Percentiles rank a stretch among this genome's conserved stretches.
These are phyloP conservation scores for Carallia pectinifolia DNA, from an alignment of 345 rosid species.

Conservation along the genomic window DNA sequence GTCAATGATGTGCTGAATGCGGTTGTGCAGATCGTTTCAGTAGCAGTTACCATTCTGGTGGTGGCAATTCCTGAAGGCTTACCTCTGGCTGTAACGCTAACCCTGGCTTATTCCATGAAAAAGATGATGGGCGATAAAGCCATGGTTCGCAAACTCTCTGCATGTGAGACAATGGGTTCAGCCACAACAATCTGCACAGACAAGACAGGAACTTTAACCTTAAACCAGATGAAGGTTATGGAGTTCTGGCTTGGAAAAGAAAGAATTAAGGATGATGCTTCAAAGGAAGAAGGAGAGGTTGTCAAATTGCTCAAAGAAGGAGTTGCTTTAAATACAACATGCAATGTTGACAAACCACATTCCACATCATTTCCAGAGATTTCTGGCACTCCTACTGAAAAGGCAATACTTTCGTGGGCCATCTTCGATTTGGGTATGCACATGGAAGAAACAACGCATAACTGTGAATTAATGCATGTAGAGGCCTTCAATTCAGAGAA, in stretches of 20 bases:
- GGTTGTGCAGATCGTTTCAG: slow-evolving; percentile 33
- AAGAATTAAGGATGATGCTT: slow-evolving; percentile 18
- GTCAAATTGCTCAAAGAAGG: slow-evolving; percentile 43
- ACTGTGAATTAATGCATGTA: slow-evolving; percentile 30
- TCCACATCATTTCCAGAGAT: slow-evolving; percentile 30
- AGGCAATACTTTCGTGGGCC: slow-evolving; percentile 56
- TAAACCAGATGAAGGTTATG: slow-evolving; percentile 43
- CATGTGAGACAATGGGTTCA: slow-evolving; percentile 60
- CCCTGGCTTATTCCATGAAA: slow-evolving; percentile 35
- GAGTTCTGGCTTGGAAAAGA: slow-evolving; percentile 40
- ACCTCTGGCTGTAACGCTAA: no score
- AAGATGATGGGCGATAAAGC: slow-evolving; percentile 46
- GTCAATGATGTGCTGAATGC: slow-evolving; percentile 25
- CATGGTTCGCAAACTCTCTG: slow-evolving; percentile 47
- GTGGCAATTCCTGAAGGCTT: no score
- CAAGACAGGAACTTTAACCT: slow-evolving; percentile 56
- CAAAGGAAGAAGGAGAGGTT: slow-evolving; percentile 23
- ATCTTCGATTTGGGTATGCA: slow-evolving; percentile 40
- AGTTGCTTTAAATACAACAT: slow-evolving; percentile 41
- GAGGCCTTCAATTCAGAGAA: slow-evolving; percentile 52
- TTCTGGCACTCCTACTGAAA: slow-evolving; percentile 53
- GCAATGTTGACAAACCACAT: slow-evolving; percentile 24
- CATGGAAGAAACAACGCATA: slow-evolving; percentile 26
- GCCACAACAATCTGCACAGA: slow-evolving; percentile 56
- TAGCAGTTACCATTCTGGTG: slow-evolving; percentile 29